These are phyloP conservation scores for Mortierella sp. DNA, from an alignment of 371 early-diverging fungal species.

Conservation along the genomic window DNA sequence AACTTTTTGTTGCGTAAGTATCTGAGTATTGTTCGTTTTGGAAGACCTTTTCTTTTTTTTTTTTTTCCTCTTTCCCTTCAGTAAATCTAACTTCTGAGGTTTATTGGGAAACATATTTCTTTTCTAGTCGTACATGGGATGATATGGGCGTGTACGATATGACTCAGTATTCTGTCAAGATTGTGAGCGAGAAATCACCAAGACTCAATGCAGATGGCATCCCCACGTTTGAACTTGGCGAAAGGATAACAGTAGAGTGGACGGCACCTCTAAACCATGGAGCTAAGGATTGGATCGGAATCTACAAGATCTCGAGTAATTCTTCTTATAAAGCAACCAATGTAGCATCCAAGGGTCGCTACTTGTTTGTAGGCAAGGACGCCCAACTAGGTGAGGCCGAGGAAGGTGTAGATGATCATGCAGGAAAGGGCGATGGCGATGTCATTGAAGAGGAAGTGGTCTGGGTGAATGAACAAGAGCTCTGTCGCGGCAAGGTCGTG, in stretches of 20 bases:
- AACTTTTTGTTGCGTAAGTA: conserved; percentile 53
- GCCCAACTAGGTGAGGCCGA: conserved; percentile 37
- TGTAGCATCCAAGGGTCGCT: conserved; percentile 78
- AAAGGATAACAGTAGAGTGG: conserved; percentile 78
- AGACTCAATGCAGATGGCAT: conserved; percentile 21
- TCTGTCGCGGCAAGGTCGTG: conserved; percentile 58
- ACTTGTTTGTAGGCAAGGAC: conserved; percentile 59
- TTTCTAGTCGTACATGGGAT: conserved; percentile 54
- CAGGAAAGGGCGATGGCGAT: conserved; percentile 61
- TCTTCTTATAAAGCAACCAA: conserved; percentile 80
- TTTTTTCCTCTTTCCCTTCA: conserved; percentile 1
- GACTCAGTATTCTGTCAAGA: conserved; percentile 61
- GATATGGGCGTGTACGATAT: conserved; percentile 67
- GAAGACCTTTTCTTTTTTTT: conserved; percentile 28
- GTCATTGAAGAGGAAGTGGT: conserved; percentile 49
- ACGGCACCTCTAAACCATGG: conserved; percentile 79
- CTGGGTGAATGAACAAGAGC: conserved; percentile 35
- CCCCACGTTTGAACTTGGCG: conserved; percentile 71
- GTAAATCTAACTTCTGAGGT: neutral
- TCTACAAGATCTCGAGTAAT: conserved; percentile 85
- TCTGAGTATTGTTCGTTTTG: neutral
- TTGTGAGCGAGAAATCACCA: conserved; percentile 15
- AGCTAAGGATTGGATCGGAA: conserved; percentile 93
- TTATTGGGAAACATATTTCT: neutral
- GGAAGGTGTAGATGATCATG: conserved; percentile 49